A percentile compares a stretch with the other conserved stretches of the same genome.
Evolutionary conservation across 208 protist species (phyloP).

Genomic region (Crithidia acanthocephali): DNA sequence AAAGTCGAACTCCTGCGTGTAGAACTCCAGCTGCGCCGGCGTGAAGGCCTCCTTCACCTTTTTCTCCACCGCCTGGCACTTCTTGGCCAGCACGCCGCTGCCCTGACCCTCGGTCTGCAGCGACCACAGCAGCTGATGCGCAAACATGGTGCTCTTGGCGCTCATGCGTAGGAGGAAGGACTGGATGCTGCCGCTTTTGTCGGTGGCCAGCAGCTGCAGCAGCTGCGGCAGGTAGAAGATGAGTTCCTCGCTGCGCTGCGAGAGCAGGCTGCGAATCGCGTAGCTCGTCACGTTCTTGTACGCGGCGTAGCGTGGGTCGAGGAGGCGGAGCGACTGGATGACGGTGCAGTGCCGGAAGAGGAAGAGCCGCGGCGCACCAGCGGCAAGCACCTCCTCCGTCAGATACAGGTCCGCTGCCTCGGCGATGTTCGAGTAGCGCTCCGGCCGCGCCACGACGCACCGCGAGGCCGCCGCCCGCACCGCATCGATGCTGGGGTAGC

Average conservation of each 20-base stretch:
- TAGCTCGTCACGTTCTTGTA: slow-evolving; percentile 64
- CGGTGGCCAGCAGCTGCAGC: slow-evolving; percentile 75
- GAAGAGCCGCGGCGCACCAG: slow-evolving; percentile 63
- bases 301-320: slow-evolving; percentile 54
- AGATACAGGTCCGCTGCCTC: slow-evolving; percentile 80
- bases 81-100: slow-evolving; percentile 41
- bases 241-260: slow-evolving; percentile 72
- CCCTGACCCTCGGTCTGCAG: slow-evolving; percentile 79
- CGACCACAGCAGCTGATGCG: slow-evolving; percentile 89
- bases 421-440: slow-evolving; percentile 54
- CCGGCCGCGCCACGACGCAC: slow-evolving; percentile 50
- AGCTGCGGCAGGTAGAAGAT: slow-evolving; percentile 94
- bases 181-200: slow-evolving; percentile 59
- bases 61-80: slow-evolving; percentile 48
- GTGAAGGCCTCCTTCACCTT: slow-evolving; percentile 50
- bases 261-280: slow-evolving; percentile 81
- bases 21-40: slow-evolving; percentile 53
- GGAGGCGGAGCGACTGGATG: slow-evolving; percentile 72
- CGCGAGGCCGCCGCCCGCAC: slow-evolving; percentile 41
- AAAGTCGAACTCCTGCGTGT: slow-evolving; percentile 80
- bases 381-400: slow-evolving; percentile 59
- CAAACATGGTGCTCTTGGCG: slow-evolving; percentile 73
- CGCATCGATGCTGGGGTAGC: slow-evolving; percentile 56
- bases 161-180: slow-evolving; percentile 63
- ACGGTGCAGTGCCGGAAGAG: slow-evolving; percentile 73